Evolutionary conservation across 2,329 filamentous ascomycete species (phyloP), one percentile per base, ranked within the genome.

Genomic region (Claviceps pazoutovae): DNA sequence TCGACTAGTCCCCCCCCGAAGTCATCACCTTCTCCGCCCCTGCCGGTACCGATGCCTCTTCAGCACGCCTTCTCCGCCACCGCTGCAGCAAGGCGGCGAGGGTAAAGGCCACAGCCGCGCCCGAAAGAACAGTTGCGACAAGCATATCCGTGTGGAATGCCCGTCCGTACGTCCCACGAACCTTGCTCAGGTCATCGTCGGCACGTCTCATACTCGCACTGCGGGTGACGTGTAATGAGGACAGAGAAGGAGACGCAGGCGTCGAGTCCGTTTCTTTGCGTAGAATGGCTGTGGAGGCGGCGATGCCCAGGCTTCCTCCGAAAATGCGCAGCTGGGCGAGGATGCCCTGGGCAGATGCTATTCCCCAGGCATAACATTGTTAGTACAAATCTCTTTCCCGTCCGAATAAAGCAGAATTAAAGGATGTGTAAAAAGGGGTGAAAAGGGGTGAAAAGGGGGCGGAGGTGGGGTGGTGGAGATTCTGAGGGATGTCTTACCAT

Each of bases 241-340:
- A 8, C 9, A 30, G 16, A 9, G 16, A 19, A n/a, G 16, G 8
- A 14, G 21, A 47, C 8, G 34, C 14, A 19, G 21, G 9, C 5
- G 16, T n/a, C 6, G 39, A 41, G 13, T 30, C 21, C 14, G 61
- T 43, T 63, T 64, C 57, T 58, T 65, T 48, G 54, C 64, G 44
- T 57, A 76, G 57, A 16, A 78, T 66, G 16, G 72, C 71, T 1
- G 75, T 72, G 19, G 74, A 78, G 1, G 71, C 68, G 2, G 76
- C 73, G 50, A 79, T 76, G 3, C 76, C 76, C 30, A 79, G 63
- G 52, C 74, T 77, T 5, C 76, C 75, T 4, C 76, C 76, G 0
- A 78, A 64, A 21, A 79, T 70, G 36, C 75, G 69, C 23, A 71
- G 61, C 51, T 79, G 74, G 0, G 75, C 71, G 13, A 78, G 58